Percentiles rank a stretch among this genome's conserved stretches.
phyloP scores from a whole-genome alignment of 352 stramenopile species.

The Aphanomyces stellatus region DNA sequence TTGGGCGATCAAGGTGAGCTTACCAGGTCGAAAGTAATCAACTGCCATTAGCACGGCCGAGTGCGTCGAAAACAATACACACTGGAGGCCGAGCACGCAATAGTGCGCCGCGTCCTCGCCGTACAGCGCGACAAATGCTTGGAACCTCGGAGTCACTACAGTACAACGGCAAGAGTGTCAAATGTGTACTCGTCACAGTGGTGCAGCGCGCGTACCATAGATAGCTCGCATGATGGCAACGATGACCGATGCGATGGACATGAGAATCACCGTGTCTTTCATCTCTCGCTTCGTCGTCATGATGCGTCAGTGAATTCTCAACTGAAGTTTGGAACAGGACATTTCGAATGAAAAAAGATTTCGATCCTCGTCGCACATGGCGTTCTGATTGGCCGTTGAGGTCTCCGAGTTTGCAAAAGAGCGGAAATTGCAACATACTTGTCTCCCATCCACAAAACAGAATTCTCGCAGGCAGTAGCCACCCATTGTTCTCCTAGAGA shows the following conservation, averaged over 20 bases:
- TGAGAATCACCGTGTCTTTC: background rate
- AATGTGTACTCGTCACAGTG: background rate
- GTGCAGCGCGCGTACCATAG: background rate
- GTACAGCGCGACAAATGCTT: background rate
- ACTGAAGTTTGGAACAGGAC: background rate
- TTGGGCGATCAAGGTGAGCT: background rate
- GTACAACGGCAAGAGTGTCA: background rate
- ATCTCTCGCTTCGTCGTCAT: background rate
- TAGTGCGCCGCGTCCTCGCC: background rate
- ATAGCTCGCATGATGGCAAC: background rate
- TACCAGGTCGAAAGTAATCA: constrained; percentile 5
- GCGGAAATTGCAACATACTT: too few species aligned
- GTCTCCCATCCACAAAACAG: too few species aligned
- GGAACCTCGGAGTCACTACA: background rate
- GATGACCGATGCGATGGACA: background rate
- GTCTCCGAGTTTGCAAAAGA: too few species aligned
- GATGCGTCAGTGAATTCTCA: too few species aligned
- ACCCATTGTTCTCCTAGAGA: too few species aligned
- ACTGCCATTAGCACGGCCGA: constrained; percentile 14
- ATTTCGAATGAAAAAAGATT: background rate
- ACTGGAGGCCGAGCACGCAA: background rate
- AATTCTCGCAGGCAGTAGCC: too few species aligned
- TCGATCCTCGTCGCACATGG: background rate
- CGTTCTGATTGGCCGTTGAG: too few species aligned
- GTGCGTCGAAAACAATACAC: constrained; percentile 16